Percentiles rank a stretch among this genome's conserved stretches.
These are phyloP conservation scores for Thermomyces lanuginosus DNA, from an alignment of 2,329 filamentous ascomycete species.

Conservation along the genomic window DNA sequence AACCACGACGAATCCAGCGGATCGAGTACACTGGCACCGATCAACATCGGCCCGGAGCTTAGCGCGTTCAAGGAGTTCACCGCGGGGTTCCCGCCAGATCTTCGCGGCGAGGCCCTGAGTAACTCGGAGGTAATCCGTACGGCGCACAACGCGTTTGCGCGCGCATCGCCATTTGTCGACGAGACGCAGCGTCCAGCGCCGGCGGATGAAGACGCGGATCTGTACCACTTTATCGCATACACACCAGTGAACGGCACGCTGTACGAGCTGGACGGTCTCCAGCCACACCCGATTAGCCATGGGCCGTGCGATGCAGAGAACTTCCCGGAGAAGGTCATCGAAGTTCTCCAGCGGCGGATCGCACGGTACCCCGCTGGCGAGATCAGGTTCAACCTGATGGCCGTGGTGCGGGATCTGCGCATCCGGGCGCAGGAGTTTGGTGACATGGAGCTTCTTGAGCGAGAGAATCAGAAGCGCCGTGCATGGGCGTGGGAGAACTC, in stretches of 20 bases:
- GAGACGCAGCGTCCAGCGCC: constrained; percentile 61
- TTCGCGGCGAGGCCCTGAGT: constrained; percentile 53
- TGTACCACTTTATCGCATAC: constrained; percentile 97
- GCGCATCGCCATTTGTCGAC: constrained; percentile 77
- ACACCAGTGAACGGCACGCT: constrained; percentile 61
- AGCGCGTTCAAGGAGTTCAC: constrained; percentile 77
- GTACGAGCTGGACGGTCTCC: constrained; percentile 90
- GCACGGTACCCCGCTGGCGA: constrained; percentile 70
- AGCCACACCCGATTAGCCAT: constrained; percentile 82
- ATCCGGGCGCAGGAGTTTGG: constrained; percentile 63
- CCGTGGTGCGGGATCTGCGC: constrained; percentile 73
- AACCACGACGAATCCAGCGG: constrained; percentile 50
- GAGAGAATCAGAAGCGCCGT: constrained; percentile 67
- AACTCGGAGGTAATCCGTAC: constrained; percentile 56
- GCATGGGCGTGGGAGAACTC: constrained; percentile 95
- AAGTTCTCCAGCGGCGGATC: constrained; percentile 73
- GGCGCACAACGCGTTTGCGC: constrained; percentile 81
- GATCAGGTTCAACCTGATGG: constrained; percentile 90
- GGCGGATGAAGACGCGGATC: constrained; percentile 62
- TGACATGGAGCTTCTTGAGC: constrained; percentile 58
- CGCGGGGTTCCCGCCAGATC: constrained; percentile 61
- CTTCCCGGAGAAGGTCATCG: constrained; percentile 67
- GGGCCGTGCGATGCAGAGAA: constrained; percentile 52
- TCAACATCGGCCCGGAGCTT: constrained; percentile 58
- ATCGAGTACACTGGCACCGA: constrained; percentile 14